These are phyloP conservation scores for Tulasnella sp. DNA, from an alignment of 768 basidiomycete species.

Conservation along the genomic window DNA sequence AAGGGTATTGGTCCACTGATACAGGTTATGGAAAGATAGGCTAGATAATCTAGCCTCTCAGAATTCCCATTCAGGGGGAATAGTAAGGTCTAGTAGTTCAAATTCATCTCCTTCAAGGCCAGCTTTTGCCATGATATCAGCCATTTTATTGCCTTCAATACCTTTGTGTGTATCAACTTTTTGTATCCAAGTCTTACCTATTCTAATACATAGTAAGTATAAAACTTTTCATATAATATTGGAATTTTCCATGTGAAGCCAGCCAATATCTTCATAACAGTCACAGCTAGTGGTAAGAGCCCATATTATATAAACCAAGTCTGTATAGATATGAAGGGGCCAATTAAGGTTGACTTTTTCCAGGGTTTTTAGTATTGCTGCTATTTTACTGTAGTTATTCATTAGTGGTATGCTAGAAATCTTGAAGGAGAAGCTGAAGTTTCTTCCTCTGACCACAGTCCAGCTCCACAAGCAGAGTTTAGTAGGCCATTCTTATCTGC, in stretches of 20 bases:
- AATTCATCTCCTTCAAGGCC: neutral
- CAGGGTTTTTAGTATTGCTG: neutral
- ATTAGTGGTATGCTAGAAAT: neutral
- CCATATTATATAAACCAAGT: neutral
- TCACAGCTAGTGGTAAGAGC: neutral
- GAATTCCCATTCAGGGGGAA: neutral
- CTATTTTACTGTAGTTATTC: conserved; percentile 2
- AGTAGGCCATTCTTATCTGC: conserved; percentile 7
- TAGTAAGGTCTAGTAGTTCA: neutral
- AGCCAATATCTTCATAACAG: conserved; percentile 4
- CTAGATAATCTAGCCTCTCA: neutral
- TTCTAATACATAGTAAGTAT: neutral
- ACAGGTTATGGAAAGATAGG: neutral
- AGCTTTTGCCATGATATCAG: neutral
- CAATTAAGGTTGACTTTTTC: neutral
- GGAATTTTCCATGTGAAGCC: neutral
- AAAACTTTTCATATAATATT: neutral
- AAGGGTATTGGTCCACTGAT: neutral
- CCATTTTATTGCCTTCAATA: neutral
- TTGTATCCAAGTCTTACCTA: neutral
- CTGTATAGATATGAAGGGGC: neutral
- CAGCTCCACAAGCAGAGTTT: conserved; percentile 1
- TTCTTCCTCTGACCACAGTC: neutral
- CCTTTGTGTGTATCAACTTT: conserved; percentile 2
- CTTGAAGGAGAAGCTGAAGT: neutral